Evolutionary conservation across 1,284 basidiomycete genomes (phyloP).

Genomic region (Apiotrichum laibachii): DNA sequence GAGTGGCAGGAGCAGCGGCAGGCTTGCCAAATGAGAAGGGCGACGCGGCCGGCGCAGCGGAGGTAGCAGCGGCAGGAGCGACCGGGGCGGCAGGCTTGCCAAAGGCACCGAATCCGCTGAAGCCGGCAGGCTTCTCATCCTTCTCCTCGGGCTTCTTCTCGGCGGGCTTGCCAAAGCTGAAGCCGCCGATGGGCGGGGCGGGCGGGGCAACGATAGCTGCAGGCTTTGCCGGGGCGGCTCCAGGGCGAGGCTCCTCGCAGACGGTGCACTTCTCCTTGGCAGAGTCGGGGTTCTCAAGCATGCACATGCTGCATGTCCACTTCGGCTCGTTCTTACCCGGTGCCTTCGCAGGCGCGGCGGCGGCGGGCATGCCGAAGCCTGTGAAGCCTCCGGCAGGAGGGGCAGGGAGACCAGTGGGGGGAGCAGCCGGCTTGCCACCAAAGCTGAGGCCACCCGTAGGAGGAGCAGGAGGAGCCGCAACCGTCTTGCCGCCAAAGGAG

Average conservation of each 20-base stretch:
- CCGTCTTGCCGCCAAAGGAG: conserved; percentile 3
- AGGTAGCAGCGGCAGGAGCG: not conserved
- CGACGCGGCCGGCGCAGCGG: not conserved
- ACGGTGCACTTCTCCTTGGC: conserved; percentile 56
- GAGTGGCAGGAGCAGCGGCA: not conserved
- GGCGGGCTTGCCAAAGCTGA: not conserved
- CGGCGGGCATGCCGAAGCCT: conserved; percentile 2
- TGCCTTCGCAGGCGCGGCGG: not conserved
- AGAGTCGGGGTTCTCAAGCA: conserved; percentile 54
- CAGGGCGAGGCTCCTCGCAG: conserved; percentile 55
- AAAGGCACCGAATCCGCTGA: not conserved
- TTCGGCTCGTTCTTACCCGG: not conserved
- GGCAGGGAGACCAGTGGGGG: not conserved
- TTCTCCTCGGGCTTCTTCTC: no score
- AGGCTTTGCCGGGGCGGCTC: conserved; percentile 1
- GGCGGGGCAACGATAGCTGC: not conserved
- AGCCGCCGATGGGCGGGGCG: not conserved
- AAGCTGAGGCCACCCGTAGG: conserved; percentile 9
- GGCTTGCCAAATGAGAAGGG: not conserved
- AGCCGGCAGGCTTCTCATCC: no score
- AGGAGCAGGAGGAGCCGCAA: not conserved
- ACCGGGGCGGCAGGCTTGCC: conserved; percentile 6
- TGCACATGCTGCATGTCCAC: conserved; percentile 44
- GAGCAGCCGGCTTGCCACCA: not conserved
- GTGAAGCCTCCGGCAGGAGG: conserved; percentile 6